These are phyloP conservation scores for Pseudogymnoascus sp. DNA, from an alignment of 2,329 filamentous ascomycete genomes.

Conservation along the genomic window DNA sequence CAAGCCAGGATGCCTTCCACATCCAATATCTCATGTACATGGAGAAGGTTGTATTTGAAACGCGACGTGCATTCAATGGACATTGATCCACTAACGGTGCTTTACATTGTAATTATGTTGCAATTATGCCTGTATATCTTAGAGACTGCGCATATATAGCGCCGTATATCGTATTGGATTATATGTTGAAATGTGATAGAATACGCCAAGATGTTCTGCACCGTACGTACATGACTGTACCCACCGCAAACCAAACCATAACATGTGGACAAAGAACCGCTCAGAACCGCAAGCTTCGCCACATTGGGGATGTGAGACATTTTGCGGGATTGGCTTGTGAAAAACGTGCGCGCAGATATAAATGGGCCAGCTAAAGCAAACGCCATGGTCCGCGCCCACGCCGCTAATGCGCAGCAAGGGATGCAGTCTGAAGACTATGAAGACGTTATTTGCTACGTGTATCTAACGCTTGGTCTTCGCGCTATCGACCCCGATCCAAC, in stretches of 20 bases:
- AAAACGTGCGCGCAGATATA: background rate
- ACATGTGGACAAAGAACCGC: background rate
- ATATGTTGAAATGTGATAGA: background rate
- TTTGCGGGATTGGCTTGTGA: background rate
- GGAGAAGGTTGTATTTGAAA: background rate
- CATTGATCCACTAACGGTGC: background rate
- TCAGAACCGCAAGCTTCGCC: slow-evolving; percentile 6
- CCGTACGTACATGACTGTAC: background rate
- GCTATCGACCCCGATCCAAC: background rate
- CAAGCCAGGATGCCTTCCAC: background rate
- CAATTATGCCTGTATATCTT: background rate
- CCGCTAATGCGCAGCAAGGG: background rate
- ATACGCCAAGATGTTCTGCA: background rate
- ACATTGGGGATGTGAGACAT: background rate
- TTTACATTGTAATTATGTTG: no score
- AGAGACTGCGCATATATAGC: background rate
- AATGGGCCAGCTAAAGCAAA: background rate
- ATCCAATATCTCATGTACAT: background rate
- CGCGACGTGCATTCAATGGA: background rate
- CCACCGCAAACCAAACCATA: background rate
- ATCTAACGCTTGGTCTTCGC: background rate
- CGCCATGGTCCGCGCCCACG: background rate
- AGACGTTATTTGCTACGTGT: slow-evolving; percentile 1
- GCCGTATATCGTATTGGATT: background rate
- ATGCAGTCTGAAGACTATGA: background rate